phyloP scores from a whole-genome alignment of 306 rosid genomes.

The Hippophae tibetana region DNA sequence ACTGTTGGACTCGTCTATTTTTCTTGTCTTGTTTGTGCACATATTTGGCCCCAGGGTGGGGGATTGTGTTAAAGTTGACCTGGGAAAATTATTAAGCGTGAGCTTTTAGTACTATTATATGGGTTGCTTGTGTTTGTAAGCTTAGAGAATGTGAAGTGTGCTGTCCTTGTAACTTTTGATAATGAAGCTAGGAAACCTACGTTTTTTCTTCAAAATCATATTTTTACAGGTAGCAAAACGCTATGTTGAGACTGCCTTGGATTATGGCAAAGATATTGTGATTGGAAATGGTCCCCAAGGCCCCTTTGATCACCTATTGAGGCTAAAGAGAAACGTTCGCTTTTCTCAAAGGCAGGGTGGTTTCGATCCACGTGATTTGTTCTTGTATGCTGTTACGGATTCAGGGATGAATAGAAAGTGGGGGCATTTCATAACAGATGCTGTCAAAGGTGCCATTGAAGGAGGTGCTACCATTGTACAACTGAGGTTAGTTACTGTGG shows the following conservation, averaged over 20 bases:
- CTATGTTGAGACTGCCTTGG: constrained; percentile 57
- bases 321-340: constrained; percentile 36
- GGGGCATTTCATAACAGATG: constrained; percentile 80
- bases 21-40: no score
- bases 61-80: no score
- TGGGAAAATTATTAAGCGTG: neutral
- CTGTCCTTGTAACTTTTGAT: constrained; percentile 1
- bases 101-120: neutral
- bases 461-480: constrained; percentile 95
- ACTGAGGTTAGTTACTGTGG: constrained; percentile 47
- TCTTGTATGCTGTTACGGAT: constrained; percentile 86
- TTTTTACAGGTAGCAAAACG: constrained; percentile 62
- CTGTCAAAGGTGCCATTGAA: constrained; percentile 77
- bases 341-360: constrained; percentile 33
- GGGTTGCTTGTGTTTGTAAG: no score
- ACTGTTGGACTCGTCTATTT: no score
- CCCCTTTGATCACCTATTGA: constrained; percentile 71
- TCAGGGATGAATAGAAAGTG: constrained; percentile 74
- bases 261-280: constrained; percentile 58
- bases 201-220: neutral
- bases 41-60: no score
- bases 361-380: constrained; percentile 55
- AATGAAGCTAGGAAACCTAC: neutral
- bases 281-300: constrained; percentile 88
- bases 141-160: neutral